Conservation (phyloP, 495 filamentous ascomycete species). For the Penicillium verhagenii region DNA sequence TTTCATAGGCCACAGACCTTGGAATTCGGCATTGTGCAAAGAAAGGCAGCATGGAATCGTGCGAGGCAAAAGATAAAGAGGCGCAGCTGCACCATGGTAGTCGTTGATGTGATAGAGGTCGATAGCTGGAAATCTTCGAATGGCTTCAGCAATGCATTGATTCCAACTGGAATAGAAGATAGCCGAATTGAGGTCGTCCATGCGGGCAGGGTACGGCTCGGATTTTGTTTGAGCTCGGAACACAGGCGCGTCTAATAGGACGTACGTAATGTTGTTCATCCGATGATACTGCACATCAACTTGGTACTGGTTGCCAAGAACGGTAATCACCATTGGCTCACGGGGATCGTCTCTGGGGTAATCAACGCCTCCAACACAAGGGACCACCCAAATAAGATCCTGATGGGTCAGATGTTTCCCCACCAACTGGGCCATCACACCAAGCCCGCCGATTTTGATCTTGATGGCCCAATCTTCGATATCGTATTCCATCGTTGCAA, state of each 20-base stretch:
- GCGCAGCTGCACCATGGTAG: constrained; percentile 72
- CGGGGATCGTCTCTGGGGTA: constrained; percentile 61
- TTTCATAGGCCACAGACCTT: constrained; percentile 74
- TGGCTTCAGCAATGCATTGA: constrained; percentile 62
- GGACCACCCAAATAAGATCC: constrained; percentile 71
- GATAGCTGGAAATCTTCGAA: constrained; percentile 56
- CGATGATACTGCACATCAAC: constrained; percentile 66
- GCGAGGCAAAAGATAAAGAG: constrained; percentile 63
- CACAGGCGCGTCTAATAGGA: constrained; percentile 67
- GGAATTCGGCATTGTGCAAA: constrained; percentile 71
- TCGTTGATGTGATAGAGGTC: constrained; percentile 82
- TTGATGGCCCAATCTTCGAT: constrained; percentile 73
- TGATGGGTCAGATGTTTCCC: constrained; percentile 65
- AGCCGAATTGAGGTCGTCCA: constrained; percentile 71
- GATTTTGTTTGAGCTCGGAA: constrained; percentile 69
- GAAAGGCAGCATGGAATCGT: constrained; percentile 49
- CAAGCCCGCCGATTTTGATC: constrained; percentile 72
- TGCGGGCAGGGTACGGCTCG: constrained; percentile 68
- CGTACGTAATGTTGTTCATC: constrained; percentile 68
- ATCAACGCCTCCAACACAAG: constrained; percentile 65
- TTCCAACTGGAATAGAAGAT: constrained; percentile 76
- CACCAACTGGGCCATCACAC: constrained; percentile 71
- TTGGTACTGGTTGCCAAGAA: constrained; percentile 62
- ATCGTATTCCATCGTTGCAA: constrained; percentile 73
- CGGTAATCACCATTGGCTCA: constrained; percentile 61